Evolutionary conservation across 140 eudicot species (phyloP), one percentile per base, ranked within the genome.

Genomic region (Stevia rebaudiana): DNA sequence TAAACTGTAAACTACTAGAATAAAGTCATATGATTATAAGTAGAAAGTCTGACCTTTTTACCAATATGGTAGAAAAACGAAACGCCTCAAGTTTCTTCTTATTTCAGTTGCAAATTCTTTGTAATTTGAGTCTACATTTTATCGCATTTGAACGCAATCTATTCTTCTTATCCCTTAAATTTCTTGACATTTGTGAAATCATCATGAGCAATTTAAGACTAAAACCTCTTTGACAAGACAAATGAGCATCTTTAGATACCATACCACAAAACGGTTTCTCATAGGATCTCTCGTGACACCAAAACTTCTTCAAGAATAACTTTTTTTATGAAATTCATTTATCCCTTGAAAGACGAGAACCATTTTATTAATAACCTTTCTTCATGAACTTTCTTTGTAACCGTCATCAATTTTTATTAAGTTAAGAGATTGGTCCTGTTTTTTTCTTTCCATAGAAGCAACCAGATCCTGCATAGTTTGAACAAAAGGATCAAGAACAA

Each of bases 401-500:
- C 42, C 7, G 42, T 11, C 62, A 55, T 13, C 62, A 1, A 6
- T 55, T 13, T 30, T 6, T 16, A 30, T 21, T 13, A 55, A 55
- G 24, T 30, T 28, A 31, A 55, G 41, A 55, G 42, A 55, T 3
- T 12, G 8, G 41, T 30, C 13, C 62, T 54, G 2, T 25, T 28
- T 16, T 55, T 55, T 55, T 15, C 42, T 55, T 55, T 55, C 42
- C 24, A 6, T 30, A 28, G 21, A 55, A 55, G 62, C 42, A 55
- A 55, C 42, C 62, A 30, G 30, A 55, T 55, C 42, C 62, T n/a
- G 3, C 11, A 7, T 3, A 7, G 15, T 13, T 13, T 6, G 23
- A 55, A 30, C 61, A 55, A 30, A 55, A 55, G 22, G 40, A 55
- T 55, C 41, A n/a, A 55, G 12, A 55, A 55, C n/a, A 28, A 55